phyloP scores from a whole-genome alignment of 2,329 filamentous ascomycete species.

The Pseudocercospora eumusae region DNA sequence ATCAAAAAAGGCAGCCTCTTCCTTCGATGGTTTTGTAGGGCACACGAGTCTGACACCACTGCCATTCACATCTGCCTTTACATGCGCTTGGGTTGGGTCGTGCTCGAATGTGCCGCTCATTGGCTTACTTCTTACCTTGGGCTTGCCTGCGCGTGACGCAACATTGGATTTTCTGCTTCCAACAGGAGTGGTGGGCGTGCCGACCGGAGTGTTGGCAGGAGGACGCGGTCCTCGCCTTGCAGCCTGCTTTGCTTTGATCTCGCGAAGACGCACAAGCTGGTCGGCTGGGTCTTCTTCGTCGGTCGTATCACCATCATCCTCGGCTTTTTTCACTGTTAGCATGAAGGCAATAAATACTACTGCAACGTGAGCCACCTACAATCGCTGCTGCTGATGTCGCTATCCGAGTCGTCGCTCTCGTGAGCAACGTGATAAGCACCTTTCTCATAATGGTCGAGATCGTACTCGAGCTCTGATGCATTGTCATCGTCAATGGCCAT shows the following conservation, averaged over 20 bases:
- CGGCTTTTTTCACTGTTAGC: slow-evolving; percentile 38
- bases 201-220: slow-evolving; percentile 23
- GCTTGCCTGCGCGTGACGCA: background rate
- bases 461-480: slow-evolving; percentile 39
- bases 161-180: slow-evolving; percentile 3
- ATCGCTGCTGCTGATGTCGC: slow-evolving; percentile 28
- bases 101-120: slow-evolving; percentile 27
- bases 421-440: slow-evolving; percentile 36
- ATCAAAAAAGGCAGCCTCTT: slow-evolving; percentile 36
- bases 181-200: slow-evolving; percentile 29
- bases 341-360: slow-evolving; percentile 4
- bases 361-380: background rate
- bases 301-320: slow-evolving; percentile 41
- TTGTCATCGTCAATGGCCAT: slow-evolving; percentile 32
- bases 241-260: slow-evolving; percentile 22
- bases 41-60: slow-evolving; percentile 29
- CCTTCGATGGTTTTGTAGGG: slow-evolving; percentile 25
- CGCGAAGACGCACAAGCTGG: slow-evolving; percentile 27
- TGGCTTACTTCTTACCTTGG: slow-evolving; percentile 14
- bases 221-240: slow-evolving; percentile 10
- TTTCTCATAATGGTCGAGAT: slow-evolving; percentile 35
- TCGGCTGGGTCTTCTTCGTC: slow-evolving; percentile 40
- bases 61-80: slow-evolving; percentile 26
- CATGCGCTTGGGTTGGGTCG: slow-evolving; percentile 27
- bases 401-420: slow-evolving; percentile 35